Evolutionary conservation across 2,329 filamentous ascomycete genomes (phyloP), one percentile per base, ranked within the genome.

Genomic region (Epichloe bromicola): DNA sequence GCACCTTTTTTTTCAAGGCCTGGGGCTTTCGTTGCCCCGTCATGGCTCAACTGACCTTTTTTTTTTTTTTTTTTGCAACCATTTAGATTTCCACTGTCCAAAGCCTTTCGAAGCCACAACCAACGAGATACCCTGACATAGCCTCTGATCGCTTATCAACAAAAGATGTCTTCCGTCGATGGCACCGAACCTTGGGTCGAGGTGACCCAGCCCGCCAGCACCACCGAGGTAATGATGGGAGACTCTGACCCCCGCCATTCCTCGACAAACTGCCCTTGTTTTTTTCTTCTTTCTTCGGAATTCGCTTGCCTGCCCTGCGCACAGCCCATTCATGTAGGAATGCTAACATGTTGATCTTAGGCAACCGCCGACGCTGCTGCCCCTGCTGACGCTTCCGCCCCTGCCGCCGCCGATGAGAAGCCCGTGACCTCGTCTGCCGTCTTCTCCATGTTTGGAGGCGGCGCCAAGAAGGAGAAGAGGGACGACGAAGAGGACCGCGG

Each of bases 381-480:
- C 41, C 49, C 56, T 26, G 57, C 59, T 40, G 52, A 54, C 36
- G 47, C 53, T 34, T 58, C 52, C 7, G 53, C 56, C 26, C 2
- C 26, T 8, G 58, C 52, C 34, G 52, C 54, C 34, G 49, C 53
- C 40, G 59, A 53, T 14, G 53, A 57, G 17, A 58, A 58, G 49
- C 53, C 74, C 52, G 72, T 78, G 51, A 79, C 74, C 56, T 74
- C 75, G 17, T 80, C 80, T 8, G 76, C 79, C 60, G 87, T 97
- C 58, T 97, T 97, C 76, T 91, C 88, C 70, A 97, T 98, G 93
- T 98, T 98, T 66, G 93, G 93, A 61, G 93, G 93, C 57, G 93
- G 93, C 56, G 87, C 87, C 54, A 95, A 95, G 82, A 97, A 95
- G 77, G 88, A 93, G 74, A 90, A 88, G 79, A 95, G 93, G 78